These are phyloP conservation scores for Candida germanica DNA, from an alignment of 805 yeast species.

Conservation along the genomic window DNA sequence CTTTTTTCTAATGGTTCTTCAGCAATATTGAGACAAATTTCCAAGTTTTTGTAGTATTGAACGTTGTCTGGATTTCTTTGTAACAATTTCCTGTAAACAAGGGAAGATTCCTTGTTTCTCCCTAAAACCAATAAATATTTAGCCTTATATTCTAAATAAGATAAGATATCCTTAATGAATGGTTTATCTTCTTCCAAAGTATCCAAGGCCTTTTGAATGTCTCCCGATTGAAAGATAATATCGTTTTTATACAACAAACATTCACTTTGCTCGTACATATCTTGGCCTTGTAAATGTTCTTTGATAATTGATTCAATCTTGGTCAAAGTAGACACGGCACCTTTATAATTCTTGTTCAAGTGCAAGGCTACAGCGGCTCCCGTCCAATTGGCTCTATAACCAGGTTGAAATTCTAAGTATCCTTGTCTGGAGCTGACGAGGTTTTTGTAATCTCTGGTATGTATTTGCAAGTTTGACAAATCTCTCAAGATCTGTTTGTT, in stretches of 20 bases:
- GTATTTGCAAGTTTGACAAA: conserved; percentile 74
- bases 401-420: conserved; percentile 70
- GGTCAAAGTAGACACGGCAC: conserved; percentile 67
- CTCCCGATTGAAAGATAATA: conserved; percentile 61
- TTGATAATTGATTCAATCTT: conserved; percentile 74
- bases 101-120: conserved; percentile 59
- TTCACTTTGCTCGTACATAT: conserved; percentile 78
- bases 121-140: conserved; percentile 58
- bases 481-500: conserved; percentile 82
- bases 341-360: conserved; percentile 60
- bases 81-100: conserved; percentile 63
- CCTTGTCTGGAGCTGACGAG: conserved; percentile 62
- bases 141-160: conserved; percentile 66
- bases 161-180: conserved; percentile 52
- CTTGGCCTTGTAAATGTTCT: conserved; percentile 64
- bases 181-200: conserved; percentile 52
- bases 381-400: conserved; percentile 89
- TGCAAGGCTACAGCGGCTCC: conserved; percentile 83
- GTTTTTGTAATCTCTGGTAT: conserved; percentile 67
- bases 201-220: conserved; percentile 60
- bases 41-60: conserved; percentile 63
- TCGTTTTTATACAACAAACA: conserved; percentile 69
- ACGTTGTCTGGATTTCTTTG: conserved; percentile 83
- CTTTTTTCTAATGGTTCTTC: conserved; percentile 45
- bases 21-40: conserved; percentile 56